Evolutionary conservation across 805 yeast species (phyloP), one percentile per base, ranked within the genome.

Genomic region (Novakomyces olei): DNA sequence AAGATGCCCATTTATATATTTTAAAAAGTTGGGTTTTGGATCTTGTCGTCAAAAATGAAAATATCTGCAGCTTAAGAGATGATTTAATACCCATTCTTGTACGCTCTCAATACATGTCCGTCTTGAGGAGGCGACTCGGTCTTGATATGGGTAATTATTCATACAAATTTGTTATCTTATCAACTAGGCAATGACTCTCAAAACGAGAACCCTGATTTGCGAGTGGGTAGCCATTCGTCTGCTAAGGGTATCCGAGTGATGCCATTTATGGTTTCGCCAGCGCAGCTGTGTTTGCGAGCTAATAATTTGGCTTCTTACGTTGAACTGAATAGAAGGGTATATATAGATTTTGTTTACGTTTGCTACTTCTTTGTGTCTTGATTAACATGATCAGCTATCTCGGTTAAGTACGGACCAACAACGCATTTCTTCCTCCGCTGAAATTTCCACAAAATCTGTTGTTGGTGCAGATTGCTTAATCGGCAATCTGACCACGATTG

Each of bases 401-500:
- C 33, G 12, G 17, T 9, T 4, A 19, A 5, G 14, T 19, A 1
- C 27, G 16, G 16, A 16, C 15, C n/a, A 22, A 15, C 5, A 7
- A 9, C 5, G 19, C 9, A 18, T 3, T 7, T 24, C 26, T 37
- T 39, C 14, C 28, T 39, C 20, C n/a, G n/a, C n/a, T n/a, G n/a
- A n/a, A n/a, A n/a, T n/a, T n/a, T n/a, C 40, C 16, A 41, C 45
- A 27, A 29, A 36, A 12, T 85, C 93, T 1, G 72, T 74, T 10
- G 67, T 88, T 23, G 95, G 96, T 35, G 72, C 72, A 1, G 98
- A 85, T 51, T 77, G 92, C 0, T 51, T 72, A 25, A 71, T 85
- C 8, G 95, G 85, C 7, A 60, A 57, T 7, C 55, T 58, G 24
- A 65, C 85, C n/a, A 51, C 49, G 1, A 50, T 88, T 34, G 88